Conservation (phyloP, 164 flowering plant genomes). For the Echeveria elegans region DNA sequence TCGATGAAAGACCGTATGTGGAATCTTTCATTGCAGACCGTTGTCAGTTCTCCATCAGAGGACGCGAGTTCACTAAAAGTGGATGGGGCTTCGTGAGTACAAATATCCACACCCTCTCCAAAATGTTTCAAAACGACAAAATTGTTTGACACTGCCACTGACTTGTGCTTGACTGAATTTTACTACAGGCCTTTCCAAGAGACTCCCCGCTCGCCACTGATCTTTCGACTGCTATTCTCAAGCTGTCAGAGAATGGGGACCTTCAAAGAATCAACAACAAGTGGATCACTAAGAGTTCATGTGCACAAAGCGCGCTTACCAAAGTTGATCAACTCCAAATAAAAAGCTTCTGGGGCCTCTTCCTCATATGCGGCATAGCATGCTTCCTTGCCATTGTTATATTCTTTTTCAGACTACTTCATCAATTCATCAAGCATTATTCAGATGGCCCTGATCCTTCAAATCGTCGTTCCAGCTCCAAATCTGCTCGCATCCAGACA, state of each 20-base stretch:
- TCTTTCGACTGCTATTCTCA: conserved; percentile 72
- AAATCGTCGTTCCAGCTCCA: conserved; percentile 15
- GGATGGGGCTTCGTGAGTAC: conserved; percentile 73
- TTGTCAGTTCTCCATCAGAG: conserved; percentile 10
- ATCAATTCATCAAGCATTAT: conserved; percentile 22
- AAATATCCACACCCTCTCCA: not conserved
- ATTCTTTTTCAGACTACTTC: conserved; percentile 28
- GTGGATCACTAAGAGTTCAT: conserved; percentile 43
- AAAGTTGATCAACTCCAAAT: conserved; percentile 48
- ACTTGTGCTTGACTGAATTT: not conserved
- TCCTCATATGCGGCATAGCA: conserved; percentile 51
- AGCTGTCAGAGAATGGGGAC: conserved; percentile 68
- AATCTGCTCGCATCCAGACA: conserved; percentile 30
- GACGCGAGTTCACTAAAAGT: conserved; percentile 52
- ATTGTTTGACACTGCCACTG: not conserved
- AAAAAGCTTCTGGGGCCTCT: conserved; percentile 74
- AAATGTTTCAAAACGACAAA: not conserved
- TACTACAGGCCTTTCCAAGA: conserved; percentile 62
- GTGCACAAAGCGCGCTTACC: conserved; percentile 22
- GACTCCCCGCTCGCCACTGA: conserved; percentile 79
- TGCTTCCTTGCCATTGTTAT: conserved; percentile 50
- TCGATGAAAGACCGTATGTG: not conserved
- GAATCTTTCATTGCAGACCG: not conserved
- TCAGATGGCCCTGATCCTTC: conserved; percentile 25
- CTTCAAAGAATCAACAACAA: conserved; percentile 67